Evolutionary conservation across 2,329 filamentous ascomycete species (phyloP).

Genomic region (Exophiala dermatitidis): DNA sequence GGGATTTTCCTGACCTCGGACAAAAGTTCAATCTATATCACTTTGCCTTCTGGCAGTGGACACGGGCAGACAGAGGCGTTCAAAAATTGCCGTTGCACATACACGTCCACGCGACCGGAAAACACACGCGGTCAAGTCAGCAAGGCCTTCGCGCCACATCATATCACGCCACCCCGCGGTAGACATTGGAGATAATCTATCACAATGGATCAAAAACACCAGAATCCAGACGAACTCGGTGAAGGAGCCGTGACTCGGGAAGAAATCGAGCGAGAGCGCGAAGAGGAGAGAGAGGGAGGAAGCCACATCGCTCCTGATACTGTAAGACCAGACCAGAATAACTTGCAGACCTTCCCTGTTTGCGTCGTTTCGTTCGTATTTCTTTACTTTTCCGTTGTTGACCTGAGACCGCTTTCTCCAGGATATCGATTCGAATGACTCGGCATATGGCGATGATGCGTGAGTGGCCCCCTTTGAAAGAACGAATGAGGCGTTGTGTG

Average conservation of each 20-base stretch:
- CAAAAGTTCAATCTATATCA: too few relatives aligned
- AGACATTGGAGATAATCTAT: too few relatives aligned
- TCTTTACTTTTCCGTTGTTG: neutral
- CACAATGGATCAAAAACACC: too few relatives aligned
- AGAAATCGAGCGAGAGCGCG: neutral
- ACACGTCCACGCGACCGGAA: too few relatives aligned
- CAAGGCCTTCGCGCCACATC: too few relatives aligned
- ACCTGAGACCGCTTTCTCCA: neutral
- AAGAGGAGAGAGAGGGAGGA: neutral
- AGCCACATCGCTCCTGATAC: neutral
- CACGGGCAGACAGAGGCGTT: too few relatives aligned
- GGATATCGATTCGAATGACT: slow-evolving; percentile 14
- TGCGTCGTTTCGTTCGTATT: neutral
- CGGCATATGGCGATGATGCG: slow-evolving; percentile 20
- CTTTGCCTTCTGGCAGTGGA: too few relatives aligned
- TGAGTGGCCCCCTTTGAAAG: neutral
- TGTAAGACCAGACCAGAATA: neutral
- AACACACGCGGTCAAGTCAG: too few relatives aligned
- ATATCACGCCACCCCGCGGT: too few relatives aligned
- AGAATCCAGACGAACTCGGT: neutral
- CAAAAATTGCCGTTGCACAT: too few relatives aligned
- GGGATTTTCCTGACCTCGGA: too few relatives aligned
- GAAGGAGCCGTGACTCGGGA: neutral
- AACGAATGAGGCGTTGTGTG: too few relatives aligned
- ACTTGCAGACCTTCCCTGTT: neutral